phyloP scores from a whole-genome alignment of 2,329 filamentous ascomycete genomes.

The Leptographium procerum region DNA sequence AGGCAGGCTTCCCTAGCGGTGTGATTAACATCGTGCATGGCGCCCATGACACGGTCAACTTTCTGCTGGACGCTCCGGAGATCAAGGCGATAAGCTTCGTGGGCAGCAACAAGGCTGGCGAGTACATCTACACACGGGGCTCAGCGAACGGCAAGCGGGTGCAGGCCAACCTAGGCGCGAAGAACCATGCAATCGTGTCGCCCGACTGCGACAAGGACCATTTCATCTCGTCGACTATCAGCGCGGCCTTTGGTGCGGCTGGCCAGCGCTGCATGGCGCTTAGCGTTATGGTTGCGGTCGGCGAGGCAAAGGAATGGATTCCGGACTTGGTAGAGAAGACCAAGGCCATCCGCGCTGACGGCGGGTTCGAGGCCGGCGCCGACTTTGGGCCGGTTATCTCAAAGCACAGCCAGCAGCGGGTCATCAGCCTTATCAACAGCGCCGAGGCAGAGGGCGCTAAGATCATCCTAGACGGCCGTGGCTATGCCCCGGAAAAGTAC shows the following conservation, averaged over 20 bases:
- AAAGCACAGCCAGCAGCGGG: conserved; percentile 64
- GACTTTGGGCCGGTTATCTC: conserved; percentile 75
- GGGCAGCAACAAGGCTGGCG: conserved; percentile 74
- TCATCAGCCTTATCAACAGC: conserved; percentile 61
- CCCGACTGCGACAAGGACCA: conserved; percentile 86
- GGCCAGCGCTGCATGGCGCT: conserved; percentile 82
- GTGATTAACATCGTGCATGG: conserved; percentile 77
- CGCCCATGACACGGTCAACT: conserved; percentile 71
- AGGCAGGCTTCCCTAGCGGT: conserved; percentile 70
- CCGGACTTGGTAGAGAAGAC: conserved; percentile 65
- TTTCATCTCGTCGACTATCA: conserved; percentile 70
- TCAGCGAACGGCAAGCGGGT: conserved; percentile 79
- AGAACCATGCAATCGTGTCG: conserved; percentile 76
- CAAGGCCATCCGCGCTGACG: conserved; percentile 61
- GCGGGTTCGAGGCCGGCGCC: conserved; percentile 67
- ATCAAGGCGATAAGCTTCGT: conserved; percentile 84
- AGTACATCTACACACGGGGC: conserved; percentile 70
- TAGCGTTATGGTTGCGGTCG: conserved; percentile 70
- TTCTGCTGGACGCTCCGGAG: conserved; percentile 70
- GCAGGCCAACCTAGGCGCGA: conserved; percentile 76
- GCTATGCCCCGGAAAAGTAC: conserved; percentile 62
- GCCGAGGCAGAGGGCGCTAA: conserved; percentile 72
- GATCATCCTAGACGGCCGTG: conserved; percentile 67
- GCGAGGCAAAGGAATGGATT: conserved; percentile 74
- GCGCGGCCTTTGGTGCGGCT: conserved; percentile 73